phyloP scores from a whole-genome alignment of 805 yeast species.

The Lipomyces starkeyi region DNA sequence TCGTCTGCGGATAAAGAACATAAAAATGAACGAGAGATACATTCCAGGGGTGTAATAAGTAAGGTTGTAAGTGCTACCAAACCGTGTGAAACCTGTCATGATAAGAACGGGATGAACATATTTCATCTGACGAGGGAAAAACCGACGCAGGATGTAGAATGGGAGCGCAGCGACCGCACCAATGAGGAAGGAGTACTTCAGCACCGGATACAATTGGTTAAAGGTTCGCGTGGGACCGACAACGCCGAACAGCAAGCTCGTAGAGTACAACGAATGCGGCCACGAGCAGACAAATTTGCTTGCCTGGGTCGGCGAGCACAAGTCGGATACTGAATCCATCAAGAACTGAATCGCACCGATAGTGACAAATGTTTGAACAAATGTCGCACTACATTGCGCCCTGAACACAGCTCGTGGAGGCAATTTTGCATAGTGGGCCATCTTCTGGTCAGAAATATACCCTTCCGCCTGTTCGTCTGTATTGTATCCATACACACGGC shows the following conservation, averaged over 20 bases:
- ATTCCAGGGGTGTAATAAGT: slow-evolving; percentile 36
- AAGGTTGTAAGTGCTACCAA: slow-evolving; percentile 24
- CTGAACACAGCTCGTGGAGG: slow-evolving; percentile 66
- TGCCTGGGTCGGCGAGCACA: slow-evolving; percentile 49
- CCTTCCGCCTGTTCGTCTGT: slow-evolving; percentile 61
- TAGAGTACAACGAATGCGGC: slow-evolving; percentile 52
- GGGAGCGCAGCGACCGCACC: slow-evolving; percentile 34
- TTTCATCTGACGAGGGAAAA: slow-evolving; percentile 18
- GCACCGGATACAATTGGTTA: slow-evolving; percentile 29
- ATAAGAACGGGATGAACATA: slow-evolving; percentile 28
- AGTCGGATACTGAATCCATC: slow-evolving; percentile 35
- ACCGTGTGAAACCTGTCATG: slow-evolving; percentile 25
- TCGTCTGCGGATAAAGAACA: slow-evolving; percentile 52
- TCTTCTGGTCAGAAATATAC: slow-evolving; percentile 61
- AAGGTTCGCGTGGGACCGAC: slow-evolving; percentile 62
- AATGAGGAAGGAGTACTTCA: slow-evolving; percentile 35
- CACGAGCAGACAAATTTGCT: slow-evolving; percentile 53
- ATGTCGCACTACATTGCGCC: slow-evolving; percentile 55
- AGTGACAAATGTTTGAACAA: slow-evolving; percentile 54
- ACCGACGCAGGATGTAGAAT: slow-evolving; percentile 16
- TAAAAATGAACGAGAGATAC: slow-evolving; percentile 49
- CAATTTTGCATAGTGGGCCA: slow-evolving; percentile 68
- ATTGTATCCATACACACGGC: slow-evolving; percentile 63
- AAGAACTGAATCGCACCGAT: slow-evolving; percentile 58
- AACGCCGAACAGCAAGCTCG: slow-evolving; percentile 62